Evolutionary conservation across 352 stramenopile genomes (phyloP).

Genomic region (Phytopythium oedochilum): DNA sequence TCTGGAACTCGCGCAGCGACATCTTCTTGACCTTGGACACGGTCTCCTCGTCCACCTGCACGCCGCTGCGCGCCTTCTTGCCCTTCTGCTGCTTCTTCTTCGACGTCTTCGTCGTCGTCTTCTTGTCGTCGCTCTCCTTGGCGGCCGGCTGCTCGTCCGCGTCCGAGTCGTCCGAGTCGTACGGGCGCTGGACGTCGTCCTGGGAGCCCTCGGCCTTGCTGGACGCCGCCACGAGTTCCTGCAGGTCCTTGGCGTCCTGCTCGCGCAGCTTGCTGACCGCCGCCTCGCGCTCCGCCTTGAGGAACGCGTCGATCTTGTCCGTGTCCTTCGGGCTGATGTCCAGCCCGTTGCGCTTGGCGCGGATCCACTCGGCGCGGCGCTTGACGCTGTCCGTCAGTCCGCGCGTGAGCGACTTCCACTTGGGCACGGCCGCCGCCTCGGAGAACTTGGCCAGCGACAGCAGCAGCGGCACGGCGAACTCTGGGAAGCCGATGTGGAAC

Average conservation of each 20-base stretch:
- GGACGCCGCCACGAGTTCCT: constrained; percentile 68
- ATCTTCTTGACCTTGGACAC: constrained; percentile 75
- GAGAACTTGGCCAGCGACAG: constrained; percentile 90
- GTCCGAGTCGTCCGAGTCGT: constrained; percentile 37
- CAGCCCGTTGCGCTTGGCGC: constrained; percentile 88
- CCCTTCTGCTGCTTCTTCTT: constrained; percentile 23
- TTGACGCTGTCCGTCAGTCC: constrained; percentile 65
- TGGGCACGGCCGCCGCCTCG: constrained; percentile 64
- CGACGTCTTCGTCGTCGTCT: constrained; percentile 39
- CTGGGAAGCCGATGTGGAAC: constrained; percentile 94
- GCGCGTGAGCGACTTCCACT: constrained; percentile 72
- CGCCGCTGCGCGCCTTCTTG: constrained; percentile 21
- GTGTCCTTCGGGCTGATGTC: constrained; percentile 85
- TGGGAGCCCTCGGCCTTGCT: constrained; percentile 16
- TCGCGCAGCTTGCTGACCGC: constrained; percentile 85
- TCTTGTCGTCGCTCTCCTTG: constrained; percentile 24
- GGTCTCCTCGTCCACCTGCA: constrained; percentile 51
- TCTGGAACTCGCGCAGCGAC: constrained; percentile 80
- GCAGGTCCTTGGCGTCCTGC: constrained; percentile 50
- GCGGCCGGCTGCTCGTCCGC: constrained; percentile 24
- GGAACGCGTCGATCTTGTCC: constrained; percentile 83
- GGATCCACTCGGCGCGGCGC: constrained; percentile 77
- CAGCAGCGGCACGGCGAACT: constrained; percentile 89
- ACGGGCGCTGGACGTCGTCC: constrained; percentile 4
- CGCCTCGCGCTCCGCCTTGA: constrained; percentile 72